phyloP scores from a whole-genome alignment of 106 monocot species.

The Vanilla planifolia region DNA sequence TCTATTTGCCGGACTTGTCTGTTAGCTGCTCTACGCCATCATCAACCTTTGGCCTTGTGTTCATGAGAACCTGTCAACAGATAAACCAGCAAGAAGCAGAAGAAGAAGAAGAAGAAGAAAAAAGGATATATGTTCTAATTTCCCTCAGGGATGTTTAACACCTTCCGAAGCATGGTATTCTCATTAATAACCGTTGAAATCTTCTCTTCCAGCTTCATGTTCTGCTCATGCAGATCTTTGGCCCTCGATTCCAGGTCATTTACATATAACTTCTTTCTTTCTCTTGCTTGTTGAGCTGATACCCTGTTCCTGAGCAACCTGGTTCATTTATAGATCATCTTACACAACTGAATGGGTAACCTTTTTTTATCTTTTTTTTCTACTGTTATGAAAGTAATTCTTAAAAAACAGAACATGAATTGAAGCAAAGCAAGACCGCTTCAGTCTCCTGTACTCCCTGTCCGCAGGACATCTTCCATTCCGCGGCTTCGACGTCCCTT shows the following conservation, averaged over 20 bases:
- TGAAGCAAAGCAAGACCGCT: not conserved
- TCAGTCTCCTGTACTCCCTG: constrained; percentile 1
- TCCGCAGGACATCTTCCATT: not conserved
- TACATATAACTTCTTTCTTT: constrained; percentile 57
- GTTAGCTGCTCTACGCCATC: not conserved
- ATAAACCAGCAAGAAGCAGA: not conserved
- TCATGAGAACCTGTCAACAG: constrained; percentile 5
- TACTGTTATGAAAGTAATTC: too few relatives aligned
- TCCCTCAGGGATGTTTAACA: not conserved
- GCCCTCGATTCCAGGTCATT: constrained; percentile 42
- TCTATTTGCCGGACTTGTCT: not conserved
- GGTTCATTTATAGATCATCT: too few relatives aligned
- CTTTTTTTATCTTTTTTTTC: too few relatives aligned
- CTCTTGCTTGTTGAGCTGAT: constrained; percentile 63
- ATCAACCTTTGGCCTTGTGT: not conserved
- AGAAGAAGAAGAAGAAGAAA: not conserved
- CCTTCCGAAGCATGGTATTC: constrained; percentile 6
- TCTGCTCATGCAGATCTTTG: constrained; percentile 33
- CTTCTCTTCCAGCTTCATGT: constrained; percentile 38
- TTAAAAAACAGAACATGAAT: too few relatives aligned
- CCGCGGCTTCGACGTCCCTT: not conserved
- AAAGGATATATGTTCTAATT: not conserved
- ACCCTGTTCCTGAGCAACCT: constrained; percentile 66
- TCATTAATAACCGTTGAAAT: constrained; percentile 27
- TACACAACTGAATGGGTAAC: too few relatives aligned